Percentiles rank a stretch among this genome's conserved stretches.
Evolutionary conservation across 2,329 filamentous ascomycete genomes (phyloP).

Genomic region (Penicillium rolfsii): DNA sequence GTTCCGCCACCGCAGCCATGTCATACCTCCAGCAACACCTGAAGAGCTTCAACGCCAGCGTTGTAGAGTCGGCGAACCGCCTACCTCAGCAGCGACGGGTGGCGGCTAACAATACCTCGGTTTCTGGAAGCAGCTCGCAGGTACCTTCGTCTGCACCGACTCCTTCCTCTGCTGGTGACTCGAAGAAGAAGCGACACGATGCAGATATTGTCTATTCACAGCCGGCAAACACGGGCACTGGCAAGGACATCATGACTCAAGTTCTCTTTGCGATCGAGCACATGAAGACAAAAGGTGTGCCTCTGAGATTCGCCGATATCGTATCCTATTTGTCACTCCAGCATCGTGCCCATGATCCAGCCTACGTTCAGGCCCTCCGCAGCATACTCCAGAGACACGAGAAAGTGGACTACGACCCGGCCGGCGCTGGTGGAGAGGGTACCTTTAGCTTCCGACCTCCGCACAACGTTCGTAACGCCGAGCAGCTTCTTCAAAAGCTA

Average conservation of each 20-base stretch:
- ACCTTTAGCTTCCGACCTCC: constrained; percentile 83
- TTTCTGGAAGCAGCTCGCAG: constrained; percentile 65
- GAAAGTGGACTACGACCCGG: constrained; percentile 62
- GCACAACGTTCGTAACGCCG: constrained; percentile 77
- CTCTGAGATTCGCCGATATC: constrained; percentile 74
- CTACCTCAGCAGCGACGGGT: constrained; percentile 58
- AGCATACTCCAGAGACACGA: constrained; percentile 69
- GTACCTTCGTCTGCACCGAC: constrained; percentile 40
- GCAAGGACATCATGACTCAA: constrained; percentile 81
- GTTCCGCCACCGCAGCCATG: constrained; percentile 50
- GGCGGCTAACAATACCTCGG: constrained; percentile 47
- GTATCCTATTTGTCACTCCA: constrained; percentile 78
- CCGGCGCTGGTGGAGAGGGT: constrained; percentile 68
- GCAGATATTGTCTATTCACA: constrained; percentile 68
- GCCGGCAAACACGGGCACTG: constrained; percentile 73
- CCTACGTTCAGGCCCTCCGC: constrained; percentile 64
- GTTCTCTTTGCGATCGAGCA: constrained; percentile 85
- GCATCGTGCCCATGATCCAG: constrained; percentile 61
- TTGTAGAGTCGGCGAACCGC: constrained; percentile 66
- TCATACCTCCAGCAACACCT: constrained; percentile 69
- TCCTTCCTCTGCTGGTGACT: constrained; percentile 38
- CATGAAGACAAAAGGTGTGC: constrained; percentile 69
- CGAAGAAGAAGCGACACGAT: constrained; percentile 65
- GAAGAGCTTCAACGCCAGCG: constrained; percentile 63
- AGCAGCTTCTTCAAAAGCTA: constrained; percentile 77